These are phyloP conservation scores for Oryza glaberrima DNA, from an alignment of 176 grass and related monocot species.

Conservation along the genomic window DNA sequence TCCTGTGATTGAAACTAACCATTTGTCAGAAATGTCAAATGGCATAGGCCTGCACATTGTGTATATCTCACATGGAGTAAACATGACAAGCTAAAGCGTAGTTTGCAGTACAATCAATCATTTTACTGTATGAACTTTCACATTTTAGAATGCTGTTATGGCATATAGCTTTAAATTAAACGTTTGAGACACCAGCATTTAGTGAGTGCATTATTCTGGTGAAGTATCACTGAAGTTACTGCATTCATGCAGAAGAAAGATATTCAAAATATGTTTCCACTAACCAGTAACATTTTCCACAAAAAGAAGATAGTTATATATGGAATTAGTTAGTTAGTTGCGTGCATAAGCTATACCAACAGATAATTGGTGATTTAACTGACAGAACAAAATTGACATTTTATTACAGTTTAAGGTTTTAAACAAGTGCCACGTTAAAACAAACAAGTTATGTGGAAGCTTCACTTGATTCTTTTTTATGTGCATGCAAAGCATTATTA, in stretches of 20 bases:
- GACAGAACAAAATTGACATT: not conserved
- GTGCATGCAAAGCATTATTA: not conserved
- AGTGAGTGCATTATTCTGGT: not conserved
- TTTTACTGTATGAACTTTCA: conserved; percentile 8
- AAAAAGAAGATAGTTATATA: not conserved
- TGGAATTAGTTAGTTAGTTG: not conserved
- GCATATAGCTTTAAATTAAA: conserved; percentile 4
- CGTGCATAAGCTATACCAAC: not conserved
- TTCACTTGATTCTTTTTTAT: not conserved
- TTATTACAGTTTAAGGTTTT: not conserved
- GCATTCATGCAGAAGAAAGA: not conserved
- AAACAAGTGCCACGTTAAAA: no score
- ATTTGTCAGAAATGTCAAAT: not conserved
- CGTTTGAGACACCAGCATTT: not conserved
- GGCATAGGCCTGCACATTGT: not conserved
- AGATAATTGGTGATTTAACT: conserved; percentile 18
- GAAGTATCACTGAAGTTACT: not conserved
- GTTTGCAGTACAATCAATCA: not conserved
- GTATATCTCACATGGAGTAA: not conserved
- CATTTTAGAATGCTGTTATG: conserved; percentile 2
- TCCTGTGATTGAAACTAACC: not conserved
- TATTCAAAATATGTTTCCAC: not conserved
- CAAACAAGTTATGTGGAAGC: not conserved
- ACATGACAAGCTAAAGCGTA: not conserved
- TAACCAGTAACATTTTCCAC: not conserved